A percentile compares a stretch with the other conserved stretches of the same genome.
Evolutionary conservation across 2,329 filamentous ascomycete species (phyloP).

Genomic region (Grosmannia penicillata): DNA sequence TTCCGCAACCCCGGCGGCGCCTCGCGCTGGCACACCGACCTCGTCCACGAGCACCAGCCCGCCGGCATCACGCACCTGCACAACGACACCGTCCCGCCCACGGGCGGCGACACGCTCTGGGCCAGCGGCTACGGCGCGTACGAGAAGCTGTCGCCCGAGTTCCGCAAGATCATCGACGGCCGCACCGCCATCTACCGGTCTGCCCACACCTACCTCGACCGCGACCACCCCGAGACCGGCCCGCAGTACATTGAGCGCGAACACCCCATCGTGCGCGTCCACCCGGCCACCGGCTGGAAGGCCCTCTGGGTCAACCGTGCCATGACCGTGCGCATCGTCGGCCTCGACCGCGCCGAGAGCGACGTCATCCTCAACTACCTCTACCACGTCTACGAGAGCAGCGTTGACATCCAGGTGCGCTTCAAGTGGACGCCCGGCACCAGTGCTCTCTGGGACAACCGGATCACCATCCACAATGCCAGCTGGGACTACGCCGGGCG

Average conservation of each 20-base stretch:
- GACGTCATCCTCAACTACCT: slow-evolving; percentile 53
- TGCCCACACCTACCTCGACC: slow-evolving; percentile 53
- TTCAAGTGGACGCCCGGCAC: slow-evolving; percentile 57
- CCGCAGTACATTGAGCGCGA: slow-evolving; percentile 52
- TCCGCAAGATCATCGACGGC: slow-evolving; percentile 57
- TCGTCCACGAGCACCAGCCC: slow-evolving; percentile 57
- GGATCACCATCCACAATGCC: slow-evolving; percentile 60
- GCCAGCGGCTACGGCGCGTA: slow-evolving; percentile 57
- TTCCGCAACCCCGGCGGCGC: slow-evolving; percentile 56
- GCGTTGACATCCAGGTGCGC: slow-evolving; percentile 56
- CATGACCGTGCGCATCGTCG: slow-evolving; percentile 55
- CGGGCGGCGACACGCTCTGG: slow-evolving; percentile 61
- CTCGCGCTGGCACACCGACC: slow-evolving; percentile 54
- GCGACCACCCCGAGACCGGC: slow-evolving; percentile 42
- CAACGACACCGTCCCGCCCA: slow-evolving; percentile 49
- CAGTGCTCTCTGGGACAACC: slow-evolving; percentile 59
- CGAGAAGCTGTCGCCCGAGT: slow-evolving; percentile 55
- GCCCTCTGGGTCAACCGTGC: slow-evolving; percentile 56
- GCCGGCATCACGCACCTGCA: slow-evolving; percentile 57
- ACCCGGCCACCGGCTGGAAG: slow-evolving; percentile 61
- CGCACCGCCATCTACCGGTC: slow-evolving; percentile 48
- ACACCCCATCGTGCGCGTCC: slow-evolving; percentile 55
- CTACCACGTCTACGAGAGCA: slow-evolving; percentile 53
- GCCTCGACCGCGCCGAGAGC: slow-evolving; percentile 53
- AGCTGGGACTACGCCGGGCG: slow-evolving; percentile 58